Base-by-base conservation (phyloP, 805 yeast genomes). In the Ogataea salicorniae region DNA sequence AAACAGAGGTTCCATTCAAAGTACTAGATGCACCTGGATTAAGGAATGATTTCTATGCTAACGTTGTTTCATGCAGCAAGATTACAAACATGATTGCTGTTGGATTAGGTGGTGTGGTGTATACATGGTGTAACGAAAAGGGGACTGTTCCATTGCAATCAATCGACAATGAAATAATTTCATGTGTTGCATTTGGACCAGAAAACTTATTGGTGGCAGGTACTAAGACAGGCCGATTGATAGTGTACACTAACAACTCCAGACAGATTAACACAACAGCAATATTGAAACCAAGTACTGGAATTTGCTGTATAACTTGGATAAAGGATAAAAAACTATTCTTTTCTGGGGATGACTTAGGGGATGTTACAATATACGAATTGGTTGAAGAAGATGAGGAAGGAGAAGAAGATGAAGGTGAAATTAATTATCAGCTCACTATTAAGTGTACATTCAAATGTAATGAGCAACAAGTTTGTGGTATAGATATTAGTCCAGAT, bases 41-140 rank as follows among this genome's bases (percentile, higher is more conserved):
- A 45, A 68, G 84, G 50, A 83, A 87, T 62, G 95, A 89, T 61
- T 88, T 82, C 59, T 89, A 88, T 63, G 75, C 87, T 1, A 86
- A 86, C 58, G 68, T 86, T 46, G 75, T 88, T 0, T 76, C 88
- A 5, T 88, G 95, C 95, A 80, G 90, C 0, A 60, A 59, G 7
- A 55, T 55, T 15, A 65, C 79, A 1, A 72, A 72, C 38, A 69
- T 68, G 22, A 67, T 87, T 0, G 83, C 83, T 0, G 88, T 88
- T 1, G 96, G 91, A 0, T 67, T 87, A 33, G 83, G 80, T 0
- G 57, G 70, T 4, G 65, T 74, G 5, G 83, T 78, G 0, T 85
- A 78, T 59, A 58, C 81, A 31, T 88, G 95, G 94, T 73, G 77
- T 13, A 79, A 75, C 41, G 63, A 60, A 9, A 60, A 66, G 14